These are phyloP conservation scores for Paracamarosporium sp. DNA, from an alignment of 2,329 filamentous ascomycete species.

Conservation along the genomic window DNA sequence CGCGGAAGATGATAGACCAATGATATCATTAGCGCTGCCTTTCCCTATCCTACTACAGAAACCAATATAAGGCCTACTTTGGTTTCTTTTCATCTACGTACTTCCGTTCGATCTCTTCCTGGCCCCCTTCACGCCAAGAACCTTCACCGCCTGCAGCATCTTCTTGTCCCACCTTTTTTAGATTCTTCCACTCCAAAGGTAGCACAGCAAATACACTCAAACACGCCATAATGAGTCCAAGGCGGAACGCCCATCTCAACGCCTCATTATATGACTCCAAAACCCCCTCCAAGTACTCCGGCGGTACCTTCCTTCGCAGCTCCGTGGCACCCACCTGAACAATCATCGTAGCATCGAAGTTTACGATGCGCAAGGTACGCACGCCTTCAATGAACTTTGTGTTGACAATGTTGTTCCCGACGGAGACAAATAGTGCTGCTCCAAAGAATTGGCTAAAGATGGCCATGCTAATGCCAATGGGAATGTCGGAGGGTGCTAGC, in stretches of 20 bases:
- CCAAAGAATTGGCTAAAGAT: conserved; percentile 49
- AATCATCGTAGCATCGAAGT: conserved; percentile 34
- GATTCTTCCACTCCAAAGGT: conserved; percentile 66
- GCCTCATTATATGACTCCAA: conserved; percentile 58
- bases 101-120: too few relatives aligned
- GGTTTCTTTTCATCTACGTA: too few relatives aligned
- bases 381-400: conserved; percentile 63
- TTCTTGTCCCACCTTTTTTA: too few relatives aligned
- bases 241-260: conserved; percentile 58
- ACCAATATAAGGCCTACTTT: too few relatives aligned
- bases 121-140: too few relatives aligned
- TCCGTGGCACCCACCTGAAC: conserved; percentile 59
- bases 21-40: too few relatives aligned
- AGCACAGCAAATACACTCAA: conserved; percentile 56
- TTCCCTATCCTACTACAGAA: too few relatives aligned
- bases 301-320: conserved; percentile 58
- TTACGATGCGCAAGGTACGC: conserved; percentile 33
- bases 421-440: conserved; percentile 48
- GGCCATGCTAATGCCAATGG: conserved; percentile 50
- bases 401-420: conserved; percentile 60
- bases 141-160: too few relatives aligned
- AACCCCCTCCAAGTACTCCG: conserved; percentile 57
- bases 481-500: conserved; percentile 41
- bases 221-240: conserved; percentile 50
- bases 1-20: too few relatives aligned